Base-by-base conservation (phyloP, 2,329 filamentous ascomycete genomes). In the Colletotrichum chrysophilum region DNA sequence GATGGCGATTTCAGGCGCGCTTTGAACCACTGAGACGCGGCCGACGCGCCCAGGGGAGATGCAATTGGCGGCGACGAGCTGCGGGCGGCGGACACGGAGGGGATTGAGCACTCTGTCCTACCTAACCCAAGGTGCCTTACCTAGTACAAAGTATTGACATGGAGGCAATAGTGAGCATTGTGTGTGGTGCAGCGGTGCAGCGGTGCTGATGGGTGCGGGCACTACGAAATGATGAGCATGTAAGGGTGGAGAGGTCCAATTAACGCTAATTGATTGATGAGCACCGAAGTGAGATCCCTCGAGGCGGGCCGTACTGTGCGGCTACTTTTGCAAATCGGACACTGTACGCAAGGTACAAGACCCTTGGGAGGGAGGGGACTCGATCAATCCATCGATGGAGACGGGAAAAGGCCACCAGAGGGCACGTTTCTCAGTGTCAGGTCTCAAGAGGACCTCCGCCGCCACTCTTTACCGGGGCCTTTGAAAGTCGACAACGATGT, bases 261-360 rank as follows among this genome's bases (percentile, higher is more conserved):
- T 58, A 52, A 67, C 70, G 55, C 64, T 67, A 61, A 68, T 68
- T 72, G 70, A 61, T 67, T 68, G 70, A 60, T 34, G 24, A 62
- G 32, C 34, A 36, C 4, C 48, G 32, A 32, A 24, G 28, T 26
- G 58, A 62, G 56, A 70, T 62, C 7, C 66, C 56, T 70, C 55
- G 16, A 34, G 43, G 71, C 43, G 32, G 58, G 58, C 30, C 43
- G 48, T 62, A 65, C 43, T 64, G 66, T 74, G 30, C 32, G 14
- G 18, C 43, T 21, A 16, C 32, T 24, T n/a, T 1, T 7, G 4
- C 14, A 10, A 24, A 24, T 18, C 7, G 24, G 18, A 16, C 32
- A 58, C 70, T 67, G 62, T 48, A 34, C 21, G 30, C 21, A 62
- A 52, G 43, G 60, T 62, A 62, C 28, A 34, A 52, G 43, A 52